Conservation (phyloP, 1,139 yeast genomes). For the Yamadazyma blattariae region DNA sequence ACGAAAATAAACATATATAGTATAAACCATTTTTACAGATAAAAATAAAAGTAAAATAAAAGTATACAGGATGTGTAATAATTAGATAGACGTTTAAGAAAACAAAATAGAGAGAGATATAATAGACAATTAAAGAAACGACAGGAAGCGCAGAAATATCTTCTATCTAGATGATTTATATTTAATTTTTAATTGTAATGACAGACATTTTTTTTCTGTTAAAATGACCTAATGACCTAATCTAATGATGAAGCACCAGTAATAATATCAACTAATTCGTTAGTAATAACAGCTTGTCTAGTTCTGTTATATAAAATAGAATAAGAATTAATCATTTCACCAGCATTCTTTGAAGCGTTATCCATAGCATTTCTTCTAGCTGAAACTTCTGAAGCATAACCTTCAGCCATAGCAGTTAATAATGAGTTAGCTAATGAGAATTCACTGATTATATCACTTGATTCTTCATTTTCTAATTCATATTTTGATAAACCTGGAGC, state of each 20-base stretch:
- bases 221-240: constrained; percentile 47
- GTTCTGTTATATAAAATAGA: constrained; percentile 98
- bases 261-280: constrained; percentile 98
- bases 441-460: constrained; percentile 66
- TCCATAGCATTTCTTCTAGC: constrained; percentile 99
- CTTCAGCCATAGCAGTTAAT: constrained; percentile 93
- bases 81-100: no score
- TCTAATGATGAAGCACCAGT: constrained; percentile 99
- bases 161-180: no score
- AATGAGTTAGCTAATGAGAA: constrained; percentile 88
- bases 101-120: no score
- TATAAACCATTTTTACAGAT: no score
- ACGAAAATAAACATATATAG: no score
- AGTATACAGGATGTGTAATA: no score
- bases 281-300: constrained; percentile 99
- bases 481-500: constrained; percentile 87
- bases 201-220: no score
- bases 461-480: constrained; percentile 76
- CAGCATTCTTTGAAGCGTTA: constrained; percentile 99
- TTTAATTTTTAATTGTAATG: no score
- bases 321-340: constrained; percentile 96
- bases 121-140: no score
- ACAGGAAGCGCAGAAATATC: no score
- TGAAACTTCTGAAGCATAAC: constrained; percentile 96
- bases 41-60: no score